Base-by-base conservation (phyloP, 306 rosid species). In the Trichosanthes cucumerina region DNA sequence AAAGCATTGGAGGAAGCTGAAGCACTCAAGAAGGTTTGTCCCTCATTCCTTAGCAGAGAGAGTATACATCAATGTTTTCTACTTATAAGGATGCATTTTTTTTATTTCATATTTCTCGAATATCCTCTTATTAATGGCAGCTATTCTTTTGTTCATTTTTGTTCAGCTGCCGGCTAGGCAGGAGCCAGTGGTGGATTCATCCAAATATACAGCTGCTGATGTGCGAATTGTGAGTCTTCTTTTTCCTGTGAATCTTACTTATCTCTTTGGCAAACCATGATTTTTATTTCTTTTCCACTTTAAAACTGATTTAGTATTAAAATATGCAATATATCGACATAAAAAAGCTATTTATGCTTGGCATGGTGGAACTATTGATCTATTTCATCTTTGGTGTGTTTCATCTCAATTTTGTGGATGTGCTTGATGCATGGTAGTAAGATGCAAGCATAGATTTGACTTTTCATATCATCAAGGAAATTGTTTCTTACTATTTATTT, bases 1-100 rank as follows among this genome's bases (percentile, higher is more conserved):
- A 96, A 96, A 81, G 98, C 96, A n/a, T 76, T 96, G 89, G 99
- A 96, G 86, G 99, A 96, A 87, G 99, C 99, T 82, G 99, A 96
- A 88, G 99, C 99, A 8, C 91, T 96, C 77, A 93, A 91, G 86
- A 96, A 96, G 98, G 99, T 68, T 79, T 49, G 77, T 56, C 46
- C 54, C 68, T 77, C 39, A 82, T 76, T 47, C 57, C 50, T 77
- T 74, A 72, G 59, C 24, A 26, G 18, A 50, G 78, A 50, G 16
- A 50, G 10, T 1, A 7, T 16, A 50, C 9, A 47, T 26, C 2
- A 18, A 50, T 19, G 18, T 50, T 74, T 19, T 70, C 4, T 65
- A 64, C 72, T 64, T 64, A 18, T n/a, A 68, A 11, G 50, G 19
- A 21, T 12, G 53, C 21, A 68, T n/a, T n/a, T 41, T 69, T 28